Conservation (phyloP, 2,329 filamentous ascomycete genomes). For the Amphichorda felina region DNA sequence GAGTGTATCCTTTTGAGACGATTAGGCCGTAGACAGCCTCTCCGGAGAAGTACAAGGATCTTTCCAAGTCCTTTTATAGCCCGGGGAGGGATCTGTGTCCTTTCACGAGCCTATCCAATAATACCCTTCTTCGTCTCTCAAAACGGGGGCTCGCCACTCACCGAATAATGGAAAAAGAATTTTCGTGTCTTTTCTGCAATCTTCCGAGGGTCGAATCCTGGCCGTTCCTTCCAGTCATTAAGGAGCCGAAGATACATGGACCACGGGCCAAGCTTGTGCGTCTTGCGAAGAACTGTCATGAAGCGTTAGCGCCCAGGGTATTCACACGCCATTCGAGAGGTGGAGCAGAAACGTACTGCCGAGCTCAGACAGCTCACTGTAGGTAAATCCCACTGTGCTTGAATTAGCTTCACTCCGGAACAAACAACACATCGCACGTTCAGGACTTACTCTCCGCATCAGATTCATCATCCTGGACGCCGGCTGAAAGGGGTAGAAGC, state of each 20-base stretch:
- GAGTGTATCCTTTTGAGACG: too few species aligned
- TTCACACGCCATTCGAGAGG: too few species aligned
- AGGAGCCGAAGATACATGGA: conserved; percentile 24
- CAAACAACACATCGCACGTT: not conserved
- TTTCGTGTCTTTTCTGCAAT: conserved; percentile 30
- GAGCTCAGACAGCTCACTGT: conserved; percentile 25
- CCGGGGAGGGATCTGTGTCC: too few species aligned
- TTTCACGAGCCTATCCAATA: too few species aligned
- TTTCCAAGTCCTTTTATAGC: too few species aligned
- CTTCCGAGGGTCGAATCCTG: conserved; percentile 15
- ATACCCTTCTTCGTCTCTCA: too few species aligned
- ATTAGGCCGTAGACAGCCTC: too few species aligned
- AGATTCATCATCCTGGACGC: conserved; percentile 4
- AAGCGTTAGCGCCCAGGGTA: too few species aligned
- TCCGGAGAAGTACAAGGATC: too few species aligned
- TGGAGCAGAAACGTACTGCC: conserved; percentile 8
- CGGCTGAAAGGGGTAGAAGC: conserved; percentile 26
- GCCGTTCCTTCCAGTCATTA: conserved; percentile 21
- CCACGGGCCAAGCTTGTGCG: conserved; percentile 27
- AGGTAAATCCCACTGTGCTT: conserved; percentile 30
- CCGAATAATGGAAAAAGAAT: conserved; percentile 35
- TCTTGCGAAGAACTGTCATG: conserved; percentile 18
- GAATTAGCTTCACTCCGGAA: conserved; percentile 20
- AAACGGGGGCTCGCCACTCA: not conserved
- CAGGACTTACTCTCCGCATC: conserved; percentile 1